phyloP scores from a whole-genome alignment of 805 yeast genomes.

The Saccharomyces paradoxus region DNA sequence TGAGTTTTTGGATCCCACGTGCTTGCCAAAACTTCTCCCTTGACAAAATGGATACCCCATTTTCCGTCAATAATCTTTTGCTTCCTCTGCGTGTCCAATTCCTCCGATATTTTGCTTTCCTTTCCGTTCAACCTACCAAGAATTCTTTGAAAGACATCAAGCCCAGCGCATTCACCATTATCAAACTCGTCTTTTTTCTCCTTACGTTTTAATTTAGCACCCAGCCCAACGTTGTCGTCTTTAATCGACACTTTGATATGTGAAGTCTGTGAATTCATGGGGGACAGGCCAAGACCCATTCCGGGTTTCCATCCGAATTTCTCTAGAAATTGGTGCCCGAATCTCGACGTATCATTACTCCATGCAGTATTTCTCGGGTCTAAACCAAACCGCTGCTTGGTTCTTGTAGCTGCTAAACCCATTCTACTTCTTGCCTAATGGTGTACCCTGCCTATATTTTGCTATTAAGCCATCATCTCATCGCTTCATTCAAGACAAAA shows the following conservation, averaged over 20 bases:
- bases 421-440: slow-evolving; percentile 28
- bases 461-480: neutral
- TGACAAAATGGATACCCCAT: slow-evolving; percentile 82
- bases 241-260: slow-evolving; percentile 80
- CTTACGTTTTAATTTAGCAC: slow-evolving; percentile 63
- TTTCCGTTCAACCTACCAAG: slow-evolving; percentile 85
- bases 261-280: slow-evolving; percentile 47
- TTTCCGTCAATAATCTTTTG: slow-evolving; percentile 72
- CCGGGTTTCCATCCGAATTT: slow-evolving; percentile 93
- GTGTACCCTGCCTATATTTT: neutral
- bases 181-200: slow-evolving; percentile 60
- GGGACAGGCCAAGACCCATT: slow-evolving; percentile 62
- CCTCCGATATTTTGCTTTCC: slow-evolving; percentile 56
- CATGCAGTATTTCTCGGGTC: slow-evolving; percentile 94
- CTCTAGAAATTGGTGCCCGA: slow-evolving; percentile 80
- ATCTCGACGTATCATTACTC: slow-evolving; percentile 77
- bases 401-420: slow-evolving; percentile 79
- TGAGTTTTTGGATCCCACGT: slow-evolving; percentile 66
- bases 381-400: slow-evolving; percentile 75
- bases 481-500: neutral
- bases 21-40: slow-evolving; percentile 74
- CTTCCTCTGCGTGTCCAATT: slow-evolving; percentile 58
- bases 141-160: slow-evolving; percentile 87
- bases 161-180: slow-evolving; percentile 78
- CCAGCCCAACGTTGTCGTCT: slow-evolving; percentile 79